A percentile compares a stretch with the other conserved stretches of the same genome.
Conservation (phyloP, 176 grass and related monocot genomes). For the Cenchrus americanus region DNA sequence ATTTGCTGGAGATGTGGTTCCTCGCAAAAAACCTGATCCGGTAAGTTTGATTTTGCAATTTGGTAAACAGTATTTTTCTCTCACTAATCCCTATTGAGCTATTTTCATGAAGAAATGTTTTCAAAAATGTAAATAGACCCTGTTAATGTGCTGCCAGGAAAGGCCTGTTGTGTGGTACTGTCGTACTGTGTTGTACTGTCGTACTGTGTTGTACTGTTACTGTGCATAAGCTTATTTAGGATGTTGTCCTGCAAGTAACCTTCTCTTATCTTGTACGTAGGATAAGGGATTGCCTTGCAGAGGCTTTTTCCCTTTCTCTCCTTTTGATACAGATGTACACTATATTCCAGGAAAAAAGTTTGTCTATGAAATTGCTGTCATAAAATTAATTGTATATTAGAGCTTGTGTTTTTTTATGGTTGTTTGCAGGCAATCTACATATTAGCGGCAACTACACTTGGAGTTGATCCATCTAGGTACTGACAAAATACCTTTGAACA, state of each 20-base stretch:
- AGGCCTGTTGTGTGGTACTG: neutral
- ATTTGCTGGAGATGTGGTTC: slow-evolving; percentile 98
- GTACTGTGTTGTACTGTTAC: neutral
- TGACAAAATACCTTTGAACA: neutral
- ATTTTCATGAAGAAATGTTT: neutral
- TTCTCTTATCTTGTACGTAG: too few relatives aligned
- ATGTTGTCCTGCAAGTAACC: too few relatives aligned
- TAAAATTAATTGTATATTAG: neutral
- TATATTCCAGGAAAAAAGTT: neutral
- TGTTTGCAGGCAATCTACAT: slow-evolving; percentile 84
- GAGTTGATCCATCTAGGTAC: slow-evolving; percentile 87
- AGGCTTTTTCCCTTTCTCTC: too few relatives aligned
- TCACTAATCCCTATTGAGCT: neutral
- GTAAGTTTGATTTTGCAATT: slow-evolving; percentile 54
- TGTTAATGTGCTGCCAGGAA: neutral
- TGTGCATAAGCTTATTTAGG: too few relatives aligned
- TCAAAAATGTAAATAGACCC: neutral
- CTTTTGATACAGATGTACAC: too few relatives aligned
- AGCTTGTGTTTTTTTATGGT: slow-evolving; percentile 15
- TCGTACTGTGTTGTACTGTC: neutral
- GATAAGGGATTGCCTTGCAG: too few relatives aligned
- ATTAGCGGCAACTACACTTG: slow-evolving; percentile 84
- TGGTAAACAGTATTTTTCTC: neutral
- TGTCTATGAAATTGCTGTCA: neutral
- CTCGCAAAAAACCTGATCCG: slow-evolving; percentile 94